Base-by-base conservation (phyloP, 148 eudicot species). In the Nyssa sinensis region DNA sequence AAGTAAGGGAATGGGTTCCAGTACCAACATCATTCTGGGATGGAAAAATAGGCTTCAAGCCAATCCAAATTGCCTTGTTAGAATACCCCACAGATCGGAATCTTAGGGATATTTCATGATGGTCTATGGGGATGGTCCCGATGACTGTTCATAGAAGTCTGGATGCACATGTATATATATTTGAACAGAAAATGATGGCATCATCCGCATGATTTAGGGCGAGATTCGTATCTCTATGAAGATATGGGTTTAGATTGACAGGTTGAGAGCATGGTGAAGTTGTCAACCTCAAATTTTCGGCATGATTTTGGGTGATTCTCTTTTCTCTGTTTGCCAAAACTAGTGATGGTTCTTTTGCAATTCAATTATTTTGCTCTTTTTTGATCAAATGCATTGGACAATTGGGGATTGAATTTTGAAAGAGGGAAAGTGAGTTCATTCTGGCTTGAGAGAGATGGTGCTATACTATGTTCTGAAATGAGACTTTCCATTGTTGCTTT, bases 181-280 rank as follows among this genome's bases (percentile, higher is more conserved):
- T 49, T 19, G 55, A 19, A 25, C 5, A 24, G 7, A 67, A n/a
- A 53, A 7, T 14, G 44, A 51, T 62, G 41, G 32, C 71, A 11
- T 44, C 31, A 29, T 53, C 63, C 17, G 49, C 10, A 57, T 6
- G 37, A 57, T 70, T 31, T 4, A 58, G 74, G 64, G 37, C 7
- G 34, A 71, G 74, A 71, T 71, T 71, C 74, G 74, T 71, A 71
- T 71, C 74, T 7, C n/a, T 34, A 25, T 21, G 23, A 8, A 59
- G 65, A 71, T 59, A 34, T 71, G 49, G 49, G 7, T 57, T 57
- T 57, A 31, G 63, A 34, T 35, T 32, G n/a, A 2, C 21, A 47
- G 60, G 39, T 60, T 12, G 29, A 29, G 62, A 49, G 25, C 5
- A 33, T 11, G 41, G 60, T 37, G 41, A 10, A 17, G 19, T 53